Conservation (phyloP, 371 early-diverging fungal species). For the Fennellomyces sp. region DNA sequence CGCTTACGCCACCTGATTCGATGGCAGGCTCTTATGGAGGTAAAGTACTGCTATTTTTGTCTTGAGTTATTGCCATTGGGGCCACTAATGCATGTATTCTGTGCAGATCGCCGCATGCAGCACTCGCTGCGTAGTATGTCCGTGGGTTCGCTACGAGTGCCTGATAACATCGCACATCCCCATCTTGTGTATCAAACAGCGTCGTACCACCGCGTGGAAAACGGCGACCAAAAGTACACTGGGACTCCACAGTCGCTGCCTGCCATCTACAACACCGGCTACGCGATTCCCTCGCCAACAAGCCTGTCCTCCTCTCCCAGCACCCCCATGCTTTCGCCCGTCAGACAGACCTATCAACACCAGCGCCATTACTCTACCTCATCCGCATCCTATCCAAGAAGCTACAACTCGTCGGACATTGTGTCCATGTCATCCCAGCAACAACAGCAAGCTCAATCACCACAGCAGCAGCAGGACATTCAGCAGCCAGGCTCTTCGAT, state of each 20-base stretch:
- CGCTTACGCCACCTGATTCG: conserved; percentile 21
- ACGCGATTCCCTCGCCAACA: conserved; percentile 37
- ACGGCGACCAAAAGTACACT: conserved; percentile 19
- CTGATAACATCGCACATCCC: conserved; percentile 4
- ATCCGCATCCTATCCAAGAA: conserved; percentile 15
- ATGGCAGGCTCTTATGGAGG: conserved; percentile 21
- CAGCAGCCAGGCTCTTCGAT: too few species aligned
- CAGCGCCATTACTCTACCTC: conserved; percentile 25
- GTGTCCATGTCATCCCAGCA: conserved; percentile 4
- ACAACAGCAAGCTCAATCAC: conserved; percentile 11
- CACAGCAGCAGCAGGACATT: background rate
- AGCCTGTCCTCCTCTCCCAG: conserved; percentile 42
- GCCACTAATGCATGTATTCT: background rate
- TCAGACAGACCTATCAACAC: conserved; percentile 29
- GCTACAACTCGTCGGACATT: conserved; percentile 2
- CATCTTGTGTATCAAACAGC: conserved; percentile 14
- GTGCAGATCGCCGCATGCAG: conserved; percentile 11
- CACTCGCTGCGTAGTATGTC: conserved; percentile 49
- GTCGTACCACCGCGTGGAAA: conserved; percentile 25
- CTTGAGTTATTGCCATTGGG: background rate
- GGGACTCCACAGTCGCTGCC: background rate
- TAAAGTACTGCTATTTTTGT: conserved; percentile 1
- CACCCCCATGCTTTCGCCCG: conserved; percentile 45
- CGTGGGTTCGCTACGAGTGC: conserved; percentile 34
- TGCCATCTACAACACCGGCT: conserved; percentile 22